A percentile compares a stretch with the other conserved stretches of the same genome.
Conservation (phyloP, 192 early-diverging fungal species). For the Lobosporangium transversale region DNA sequence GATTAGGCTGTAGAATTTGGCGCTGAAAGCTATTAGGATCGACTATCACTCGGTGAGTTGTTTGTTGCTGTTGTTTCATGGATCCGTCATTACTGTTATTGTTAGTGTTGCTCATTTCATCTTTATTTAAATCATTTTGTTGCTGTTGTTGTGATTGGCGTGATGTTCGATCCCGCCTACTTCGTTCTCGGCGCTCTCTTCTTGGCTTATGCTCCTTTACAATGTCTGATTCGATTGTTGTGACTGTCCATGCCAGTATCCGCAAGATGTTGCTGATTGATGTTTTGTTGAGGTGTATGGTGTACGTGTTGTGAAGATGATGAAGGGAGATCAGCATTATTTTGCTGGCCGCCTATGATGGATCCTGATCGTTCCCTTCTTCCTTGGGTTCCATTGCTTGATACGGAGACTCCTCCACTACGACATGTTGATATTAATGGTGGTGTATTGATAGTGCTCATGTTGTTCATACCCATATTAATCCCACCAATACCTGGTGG, state of each 20-base stretch:
- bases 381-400: background rate
- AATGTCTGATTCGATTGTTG: no score
- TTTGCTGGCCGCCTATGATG: background rate
- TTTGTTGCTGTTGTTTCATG: slow-evolving; percentile 13
- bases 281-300: slow-evolving; percentile 7
- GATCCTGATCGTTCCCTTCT: slow-evolving; percentile 11
- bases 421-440: background rate
- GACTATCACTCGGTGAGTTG: slow-evolving; percentile 41
- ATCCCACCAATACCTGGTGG: slow-evolving; percentile 10
- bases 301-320: background rate
- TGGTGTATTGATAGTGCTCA: background rate
- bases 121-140: slow-evolving; percentile 14
- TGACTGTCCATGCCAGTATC: no score
- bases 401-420: background rate
- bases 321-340: background rate
- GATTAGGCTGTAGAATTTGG: slow-evolving; percentile 33
- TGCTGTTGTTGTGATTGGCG: background rate
- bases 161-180: slow-evolving; percentile 16
- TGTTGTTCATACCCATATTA: slow-evolving; percentile 1
- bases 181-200: slow-evolving; percentile 20
- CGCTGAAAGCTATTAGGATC: slow-evolving; percentile 52
- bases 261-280: slow-evolving; percentile 13
- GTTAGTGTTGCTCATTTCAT: background rate
- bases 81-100: background rate
- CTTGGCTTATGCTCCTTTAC: slow-evolving; percentile 30